phyloP scores from a whole-genome alignment of 768 basidiomycete genomes.

The Boletus sp. region DNA sequence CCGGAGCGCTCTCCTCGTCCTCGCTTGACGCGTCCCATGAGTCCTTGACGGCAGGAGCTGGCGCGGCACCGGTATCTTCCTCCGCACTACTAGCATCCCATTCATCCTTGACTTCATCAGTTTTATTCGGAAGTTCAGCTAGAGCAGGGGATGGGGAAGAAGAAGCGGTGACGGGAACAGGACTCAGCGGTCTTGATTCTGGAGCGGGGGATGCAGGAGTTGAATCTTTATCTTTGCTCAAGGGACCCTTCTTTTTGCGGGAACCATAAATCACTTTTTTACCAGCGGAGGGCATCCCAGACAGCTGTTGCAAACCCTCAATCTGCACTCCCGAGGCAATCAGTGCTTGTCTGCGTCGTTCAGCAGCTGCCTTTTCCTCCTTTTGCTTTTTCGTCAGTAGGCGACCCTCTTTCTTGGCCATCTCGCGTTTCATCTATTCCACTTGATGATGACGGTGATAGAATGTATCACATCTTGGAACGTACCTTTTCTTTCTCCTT shows the following conservation, averaged over 20 bases:
- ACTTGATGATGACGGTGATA: background rate
- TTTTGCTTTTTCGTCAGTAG: slow-evolving; percentile 97
- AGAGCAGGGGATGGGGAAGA: slow-evolving; percentile 26
- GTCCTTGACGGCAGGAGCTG: slow-evolving; percentile 43
- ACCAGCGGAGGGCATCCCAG: slow-evolving; percentile 38
- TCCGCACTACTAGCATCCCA: slow-evolving; percentile 53
- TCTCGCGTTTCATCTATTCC: slow-evolving; percentile 77
- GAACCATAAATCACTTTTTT: slow-evolving; percentile 84
- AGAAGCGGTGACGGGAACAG: slow-evolving; percentile 24
- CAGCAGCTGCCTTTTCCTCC: slow-evolving; percentile 86
- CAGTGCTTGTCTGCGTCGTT: slow-evolving; percentile 87
- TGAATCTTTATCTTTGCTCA: slow-evolving; percentile 40
- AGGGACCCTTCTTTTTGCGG: slow-evolving; percentile 73
- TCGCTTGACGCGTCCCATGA: slow-evolving; percentile 73
- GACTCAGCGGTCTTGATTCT: slow-evolving; percentile 53
- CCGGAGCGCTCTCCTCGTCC: slow-evolving; percentile 41
- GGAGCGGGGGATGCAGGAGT: slow-evolving; percentile 46
- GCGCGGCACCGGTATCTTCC: slow-evolving; percentile 31
- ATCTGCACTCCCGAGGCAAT: slow-evolving; percentile 87
- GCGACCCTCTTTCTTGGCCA: slow-evolving; percentile 91
- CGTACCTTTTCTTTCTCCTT: slow-evolving; percentile 88
- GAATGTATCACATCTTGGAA: background rate
- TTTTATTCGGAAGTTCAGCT: slow-evolving; percentile 25
- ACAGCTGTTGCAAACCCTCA: slow-evolving; percentile 75
- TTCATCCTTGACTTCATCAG: slow-evolving; percentile 44